Evolutionary conservation across 768 basidiomycete species (phyloP).

Genomic region (Calvatia gigantea): DNA sequence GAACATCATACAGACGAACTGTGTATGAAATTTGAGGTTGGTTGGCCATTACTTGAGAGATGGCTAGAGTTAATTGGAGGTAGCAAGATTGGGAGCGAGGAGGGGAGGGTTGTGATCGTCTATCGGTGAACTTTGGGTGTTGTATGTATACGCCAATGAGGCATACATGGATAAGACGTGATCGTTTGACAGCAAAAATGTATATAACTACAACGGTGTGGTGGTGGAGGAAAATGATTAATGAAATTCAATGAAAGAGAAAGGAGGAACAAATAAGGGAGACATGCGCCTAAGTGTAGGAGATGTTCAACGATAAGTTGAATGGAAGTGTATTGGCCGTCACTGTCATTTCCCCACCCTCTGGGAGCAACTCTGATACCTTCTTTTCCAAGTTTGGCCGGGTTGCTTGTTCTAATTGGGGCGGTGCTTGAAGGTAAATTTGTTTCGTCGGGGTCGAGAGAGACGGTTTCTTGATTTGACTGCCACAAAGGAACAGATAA

Average conservation of each 20-base stretch:
- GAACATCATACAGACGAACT: constrained; percentile 92
- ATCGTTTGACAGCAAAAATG: not conserved
- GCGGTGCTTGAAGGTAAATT: constrained; percentile 92
- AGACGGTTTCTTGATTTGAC: constrained; percentile 97
- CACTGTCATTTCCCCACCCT: constrained; percentile 79
- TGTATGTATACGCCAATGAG: not conserved
- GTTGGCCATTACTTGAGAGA: constrained; percentile 77
- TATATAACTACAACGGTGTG: not conserved
- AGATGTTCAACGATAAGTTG: constrained; percentile 66
- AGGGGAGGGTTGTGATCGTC: constrained; percentile 74
- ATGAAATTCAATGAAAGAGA: not conserved
- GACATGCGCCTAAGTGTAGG: constrained; percentile 37
- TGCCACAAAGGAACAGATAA: constrained; percentile 25
- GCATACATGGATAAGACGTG: too few relatives aligned
- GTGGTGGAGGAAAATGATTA: not conserved
- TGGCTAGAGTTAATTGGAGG: constrained; percentile 65
- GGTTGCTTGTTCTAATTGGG: constrained; percentile 84
- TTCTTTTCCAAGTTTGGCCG: constrained; percentile 89
- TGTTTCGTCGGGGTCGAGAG: constrained; percentile 71
- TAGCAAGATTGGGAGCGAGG: constrained; percentile 60
- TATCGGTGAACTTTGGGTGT: constrained; percentile 45
- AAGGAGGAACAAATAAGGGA: not conserved
- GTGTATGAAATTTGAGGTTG: constrained; percentile 74
- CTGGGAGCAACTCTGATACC: constrained; percentile 73
- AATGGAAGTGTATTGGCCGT: constrained; percentile 91